Evolutionary conservation across 306 rosid species (phyloP), one percentile per base, ranked within the genome.

Genomic region (Calophaca sinica): DNA sequence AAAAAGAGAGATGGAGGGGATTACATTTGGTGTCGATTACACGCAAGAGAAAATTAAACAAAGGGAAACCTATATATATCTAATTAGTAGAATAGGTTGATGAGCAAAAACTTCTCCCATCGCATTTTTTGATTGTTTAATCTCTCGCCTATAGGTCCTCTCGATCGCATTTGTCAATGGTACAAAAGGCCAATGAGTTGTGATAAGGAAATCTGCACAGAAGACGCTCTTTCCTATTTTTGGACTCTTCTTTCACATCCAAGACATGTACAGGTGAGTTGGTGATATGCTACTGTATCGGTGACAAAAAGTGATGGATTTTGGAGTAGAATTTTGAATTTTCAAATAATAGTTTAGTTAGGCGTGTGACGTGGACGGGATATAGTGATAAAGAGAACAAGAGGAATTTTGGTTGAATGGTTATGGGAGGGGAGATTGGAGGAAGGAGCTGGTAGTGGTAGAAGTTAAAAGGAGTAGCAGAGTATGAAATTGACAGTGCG

Each of bases 161-260:
- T 20, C n/a, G n/a, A n/a, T n/a, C 12, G 26, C 60, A 60, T 11
- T 51, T 74, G 51, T 63, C 36, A 66, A 77, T 55, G 71, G 76
- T 49, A 42, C 38, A 72, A 72, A 66, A 67, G 20, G 55, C 32
- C 13, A 62, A 11, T 29, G 42, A 59, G 35, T n/a, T 14, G 20
- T 67, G 78, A 69, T 48, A 69, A 62, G 48, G 80, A 74, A 69
- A 45, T 62, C 5, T 41, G 53, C 55, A 67, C 2, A 4, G 36
- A 10, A 32, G 73, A 42, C 9, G 55, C 4, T 42, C 13, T 38
- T 76, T 76, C 78, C 62, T 20, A 0, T 68, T 51, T 36, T 48
- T 81, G 68, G 70, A 49, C 4, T 42, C 69, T 77, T 50, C 38
- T 75, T 77, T 51, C 55, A 51, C 10, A 26, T 53, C 42, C 29